A percentile compares a stretch with the other conserved stretches of the same genome.
These are phyloP conservation scores for Blastocystis sp. DNA, from an alignment of 352 stramenopile genomes.

Conservation along the genomic window DNA sequence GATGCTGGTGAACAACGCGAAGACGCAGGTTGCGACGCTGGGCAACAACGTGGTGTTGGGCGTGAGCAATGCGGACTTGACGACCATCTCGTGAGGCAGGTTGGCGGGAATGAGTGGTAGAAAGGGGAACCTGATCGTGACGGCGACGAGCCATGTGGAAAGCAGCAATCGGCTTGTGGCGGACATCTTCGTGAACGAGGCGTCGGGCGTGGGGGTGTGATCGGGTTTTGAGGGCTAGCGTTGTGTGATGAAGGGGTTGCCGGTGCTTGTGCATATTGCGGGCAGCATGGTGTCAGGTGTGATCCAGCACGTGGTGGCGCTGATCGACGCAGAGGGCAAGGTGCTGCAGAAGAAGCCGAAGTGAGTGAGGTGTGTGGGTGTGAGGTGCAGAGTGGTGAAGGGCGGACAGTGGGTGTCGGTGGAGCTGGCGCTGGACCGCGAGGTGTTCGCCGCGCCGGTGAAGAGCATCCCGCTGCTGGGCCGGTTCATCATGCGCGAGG, in stretches of 20 bases:
- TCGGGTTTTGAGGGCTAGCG: not conserved
- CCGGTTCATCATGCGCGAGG: slow-evolving; percentile 40
- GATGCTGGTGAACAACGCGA: slow-evolving; percentile 79
- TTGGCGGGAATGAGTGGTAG: not conserved
- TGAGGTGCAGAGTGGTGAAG: slow-evolving; percentile 16
- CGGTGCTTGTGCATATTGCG: slow-evolving; percentile 25
- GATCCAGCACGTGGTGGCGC: slow-evolving; percentile 10
- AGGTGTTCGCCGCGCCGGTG: slow-evolving; percentile 8
- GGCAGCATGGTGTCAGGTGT: slow-evolving; percentile 22
- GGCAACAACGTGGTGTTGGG: slow-evolving; percentile 80
- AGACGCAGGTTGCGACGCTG: slow-evolving; percentile 76
- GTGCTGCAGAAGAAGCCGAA: slow-evolving; percentile 39
- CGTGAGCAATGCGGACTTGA: slow-evolving; percentile 70
- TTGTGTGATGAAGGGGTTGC: slow-evolving; percentile 45
- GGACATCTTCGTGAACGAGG: slow-evolving; percentile 24
- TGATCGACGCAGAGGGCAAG: not conserved
- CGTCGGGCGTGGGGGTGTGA: not conserved
- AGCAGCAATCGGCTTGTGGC: slow-evolving; percentile 6
- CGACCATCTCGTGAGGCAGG: not conserved
- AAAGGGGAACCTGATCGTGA: slow-evolving; percentile 26
- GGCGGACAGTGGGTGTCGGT: slow-evolving; percentile 36
- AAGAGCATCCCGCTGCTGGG: slow-evolving; percentile 10
- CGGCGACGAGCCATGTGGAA: not conserved
- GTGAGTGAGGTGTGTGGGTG: not conserved
- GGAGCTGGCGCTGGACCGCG: slow-evolving; percentile 41